These are phyloP conservation scores for Aureobasidium sp. DNA, from an alignment of 2,329 filamentous ascomycete genomes.

Conservation along the genomic window DNA sequence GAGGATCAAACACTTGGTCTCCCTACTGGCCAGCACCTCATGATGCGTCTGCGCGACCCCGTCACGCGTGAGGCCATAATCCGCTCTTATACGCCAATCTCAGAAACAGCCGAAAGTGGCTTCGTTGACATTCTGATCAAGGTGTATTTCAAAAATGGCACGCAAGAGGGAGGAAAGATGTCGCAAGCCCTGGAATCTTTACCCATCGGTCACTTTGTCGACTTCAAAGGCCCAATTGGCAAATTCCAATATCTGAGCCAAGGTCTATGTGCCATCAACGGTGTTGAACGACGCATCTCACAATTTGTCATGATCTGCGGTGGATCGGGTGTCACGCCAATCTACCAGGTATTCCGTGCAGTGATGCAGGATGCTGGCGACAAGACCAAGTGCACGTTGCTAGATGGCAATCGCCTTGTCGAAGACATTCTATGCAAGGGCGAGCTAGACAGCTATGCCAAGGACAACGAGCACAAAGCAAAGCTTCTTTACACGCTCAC, in stretches of 20 bases:
- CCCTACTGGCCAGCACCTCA: conserved; percentile 77
- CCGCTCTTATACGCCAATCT: conserved; percentile 79
- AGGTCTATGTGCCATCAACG: conserved; percentile 56
- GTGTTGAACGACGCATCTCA: conserved; percentile 48
- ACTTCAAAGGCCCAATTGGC: conserved; percentile 83
- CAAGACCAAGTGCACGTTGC: conserved; percentile 58
- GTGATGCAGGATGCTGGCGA: conserved; percentile 59
- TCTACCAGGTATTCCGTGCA: conserved; percentile 73
- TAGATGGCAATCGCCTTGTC: conserved; percentile 69
- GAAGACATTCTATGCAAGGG: conserved; percentile 74
- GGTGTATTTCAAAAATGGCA: conserved; percentile 59
- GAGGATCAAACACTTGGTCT: conserved; percentile 62
- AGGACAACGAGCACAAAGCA: conserved; percentile 48
- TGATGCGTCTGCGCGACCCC: conserved; percentile 71
- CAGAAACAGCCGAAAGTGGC: conserved; percentile 53
- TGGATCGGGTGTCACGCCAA: conserved; percentile 86
- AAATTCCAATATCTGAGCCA: conserved; percentile 71
- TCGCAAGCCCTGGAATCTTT: conserved; percentile 68
- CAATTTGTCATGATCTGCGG: conserved; percentile 80
- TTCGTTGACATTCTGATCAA: conserved; percentile 71
- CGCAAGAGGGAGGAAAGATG: conserved; percentile 65
- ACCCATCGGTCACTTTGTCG: conserved; percentile 62
- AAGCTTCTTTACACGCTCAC: conserved; percentile 63
- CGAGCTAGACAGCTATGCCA: conserved; percentile 60
- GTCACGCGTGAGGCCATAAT: conserved; percentile 65